phyloP scores from a whole-genome alignment of 73 alveolate genomes.

The Breviolum minutum region DNA sequence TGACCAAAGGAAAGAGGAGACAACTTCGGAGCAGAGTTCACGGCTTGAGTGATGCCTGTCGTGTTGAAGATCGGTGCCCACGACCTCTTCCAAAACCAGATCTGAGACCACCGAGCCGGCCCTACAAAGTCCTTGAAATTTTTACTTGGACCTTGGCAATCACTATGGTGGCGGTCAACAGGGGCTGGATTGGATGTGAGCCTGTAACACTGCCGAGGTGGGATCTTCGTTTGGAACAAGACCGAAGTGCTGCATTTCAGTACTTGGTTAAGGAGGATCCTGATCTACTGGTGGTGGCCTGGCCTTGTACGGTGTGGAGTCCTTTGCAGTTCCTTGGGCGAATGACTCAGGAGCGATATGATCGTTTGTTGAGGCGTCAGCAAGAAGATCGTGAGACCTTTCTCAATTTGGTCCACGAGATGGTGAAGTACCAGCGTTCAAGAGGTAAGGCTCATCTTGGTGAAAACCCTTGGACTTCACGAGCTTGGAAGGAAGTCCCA shows the following conservation, averaged over 20 bases:
- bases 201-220: not conserved
- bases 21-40: too few relatives aligned
- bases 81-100: too few relatives aligned
- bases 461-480: not conserved
- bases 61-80: too few relatives aligned
- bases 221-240: not conserved
- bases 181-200: not conserved
- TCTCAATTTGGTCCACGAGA: not conserved
- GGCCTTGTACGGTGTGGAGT: conserved; percentile 11
- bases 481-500: not conserved
- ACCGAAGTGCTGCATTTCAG: not conserved
- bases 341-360: not conserved
- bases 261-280: not conserved
- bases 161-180: not conserved
- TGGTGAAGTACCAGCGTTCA: not conserved
- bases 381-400: not conserved
- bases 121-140: not conserved
- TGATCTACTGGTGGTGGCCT: not conserved
- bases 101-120: not conserved
- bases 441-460: not conserved
- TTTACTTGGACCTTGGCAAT: not conserved
- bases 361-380: not conserved
- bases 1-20: too few relatives aligned
- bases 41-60: too few relatives aligned
- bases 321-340: not conserved